A percentile compares a stretch with the other conserved stretches of the same genome.
These are phyloP conservation scores for Sorghum bicolor DNA, from an alignment of 176 grass and related monocot genomes.

Conservation along the genomic window DNA sequence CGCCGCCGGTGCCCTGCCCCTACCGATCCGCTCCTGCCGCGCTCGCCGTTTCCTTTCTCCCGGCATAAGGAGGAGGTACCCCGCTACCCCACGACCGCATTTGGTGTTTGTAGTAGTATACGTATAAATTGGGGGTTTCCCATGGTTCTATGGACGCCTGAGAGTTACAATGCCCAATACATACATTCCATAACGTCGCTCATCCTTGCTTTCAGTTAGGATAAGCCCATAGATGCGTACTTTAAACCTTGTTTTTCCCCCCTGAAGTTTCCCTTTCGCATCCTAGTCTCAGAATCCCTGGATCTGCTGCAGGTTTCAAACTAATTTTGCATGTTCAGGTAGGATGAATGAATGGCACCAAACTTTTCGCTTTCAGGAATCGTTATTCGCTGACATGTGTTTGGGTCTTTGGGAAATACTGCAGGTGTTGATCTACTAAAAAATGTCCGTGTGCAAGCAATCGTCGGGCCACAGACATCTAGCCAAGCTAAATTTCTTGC, in stretches of 20 bases:
- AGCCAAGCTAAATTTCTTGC: slow-evolving; percentile 57
- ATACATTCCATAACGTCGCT: neutral
- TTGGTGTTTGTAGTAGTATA: neutral
- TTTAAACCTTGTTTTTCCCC: neutral
- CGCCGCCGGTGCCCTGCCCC: neutral
- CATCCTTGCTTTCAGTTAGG: neutral
- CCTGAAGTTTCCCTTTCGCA: neutral
- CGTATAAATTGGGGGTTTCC: neutral
- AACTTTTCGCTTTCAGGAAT: neutral
- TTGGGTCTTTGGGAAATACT: neutral
- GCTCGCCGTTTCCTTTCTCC: neutral
- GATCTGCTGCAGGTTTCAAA: neutral
- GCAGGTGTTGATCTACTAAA: slow-evolving; percentile 75
- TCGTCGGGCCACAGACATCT: slow-evolving; percentile 70
- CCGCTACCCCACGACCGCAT: neutral
- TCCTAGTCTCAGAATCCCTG: neutral
- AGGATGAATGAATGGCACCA: neutral
- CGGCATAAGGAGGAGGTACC: slow-evolving; percentile 14
- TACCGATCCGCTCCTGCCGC: neutral
- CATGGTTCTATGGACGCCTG: neutral
- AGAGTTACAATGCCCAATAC: neutral
- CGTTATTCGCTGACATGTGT: neutral
- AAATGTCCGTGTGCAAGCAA: slow-evolving; percentile 70
- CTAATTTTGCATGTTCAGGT: neutral
- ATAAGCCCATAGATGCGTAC: neutral